Evolutionary conservation across 2,329 filamentous ascomycete genomes (phyloP).

Genomic region (Gliomastix tumulicola): DNA sequence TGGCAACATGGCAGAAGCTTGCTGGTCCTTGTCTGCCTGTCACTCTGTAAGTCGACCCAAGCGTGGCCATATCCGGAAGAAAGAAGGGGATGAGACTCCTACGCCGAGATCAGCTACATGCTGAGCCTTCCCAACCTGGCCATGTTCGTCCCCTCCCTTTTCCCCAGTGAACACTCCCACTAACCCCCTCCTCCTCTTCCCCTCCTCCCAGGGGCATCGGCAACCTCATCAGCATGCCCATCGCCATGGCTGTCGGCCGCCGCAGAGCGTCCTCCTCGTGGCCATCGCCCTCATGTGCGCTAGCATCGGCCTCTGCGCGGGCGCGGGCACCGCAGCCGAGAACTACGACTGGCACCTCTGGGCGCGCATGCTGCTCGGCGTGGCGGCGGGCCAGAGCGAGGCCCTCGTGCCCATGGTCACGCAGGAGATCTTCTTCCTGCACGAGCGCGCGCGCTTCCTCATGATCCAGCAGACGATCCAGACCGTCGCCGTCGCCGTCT

Average conservation of each 20-base stretch:
- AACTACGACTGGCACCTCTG: slow-evolving; percentile 27
- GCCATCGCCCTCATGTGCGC: slow-evolving; percentile 19
- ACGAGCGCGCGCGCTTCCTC: slow-evolving; percentile 29
- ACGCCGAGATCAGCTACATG: no score
- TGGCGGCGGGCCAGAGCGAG: slow-evolving; percentile 33
- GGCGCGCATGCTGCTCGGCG: slow-evolving; percentile 25
- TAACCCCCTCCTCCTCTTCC: no score
- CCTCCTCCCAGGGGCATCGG: slow-evolving; percentile 19
- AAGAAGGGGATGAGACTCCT: no score
- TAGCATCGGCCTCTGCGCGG: slow-evolving; percentile 18
- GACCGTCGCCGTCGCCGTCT: slow-evolving; percentile 26
- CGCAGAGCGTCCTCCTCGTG: slow-evolving; percentile 20
- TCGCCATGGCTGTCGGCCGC: slow-evolving; percentile 24
- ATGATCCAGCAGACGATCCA: slow-evolving; percentile 34
- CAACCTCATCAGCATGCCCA: slow-evolving; percentile 20
- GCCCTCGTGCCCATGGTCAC: slow-evolving; percentile 31
- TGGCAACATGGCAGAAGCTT: no score
- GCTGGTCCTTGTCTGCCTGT: no score
- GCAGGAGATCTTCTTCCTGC: slow-evolving; percentile 33
- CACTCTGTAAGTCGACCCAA: no score
- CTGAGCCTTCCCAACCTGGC: no score
- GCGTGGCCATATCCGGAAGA: no score
- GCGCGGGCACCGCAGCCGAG: no score
- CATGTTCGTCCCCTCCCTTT: no score
- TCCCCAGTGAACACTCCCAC: no score